phyloP scores from a whole-genome alignment of 805 yeast genomes.

The Saccharomycopsis sp. region DNA sequence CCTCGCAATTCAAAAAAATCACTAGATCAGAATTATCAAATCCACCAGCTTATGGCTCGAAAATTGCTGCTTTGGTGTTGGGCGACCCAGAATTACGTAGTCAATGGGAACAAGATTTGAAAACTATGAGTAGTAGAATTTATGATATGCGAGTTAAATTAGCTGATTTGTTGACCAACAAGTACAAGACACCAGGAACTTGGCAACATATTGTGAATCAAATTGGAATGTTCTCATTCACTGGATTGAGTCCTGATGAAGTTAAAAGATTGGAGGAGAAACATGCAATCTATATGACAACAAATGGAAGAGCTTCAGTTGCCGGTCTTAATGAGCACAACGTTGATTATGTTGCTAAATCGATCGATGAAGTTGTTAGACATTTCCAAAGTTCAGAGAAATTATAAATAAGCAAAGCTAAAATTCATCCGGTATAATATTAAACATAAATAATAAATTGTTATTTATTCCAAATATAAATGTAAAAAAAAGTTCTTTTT shows the following conservation, averaged over 20 bases:
- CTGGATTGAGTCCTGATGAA: slow-evolving; percentile 70
- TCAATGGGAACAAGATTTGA: slow-evolving; percentile 80
- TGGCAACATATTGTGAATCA: slow-evolving; percentile 88
- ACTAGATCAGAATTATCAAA: slow-evolving; percentile 86
- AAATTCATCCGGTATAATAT: too few species aligned
- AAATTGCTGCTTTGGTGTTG: slow-evolving; percentile 75
- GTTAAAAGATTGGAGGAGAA: slow-evolving; percentile 63
- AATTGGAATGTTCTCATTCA: slow-evolving; percentile 95
- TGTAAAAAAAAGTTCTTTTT: too few species aligned
- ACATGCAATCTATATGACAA: slow-evolving; percentile 75
- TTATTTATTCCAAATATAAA: neutral
- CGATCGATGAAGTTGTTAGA: slow-evolving; percentile 42
- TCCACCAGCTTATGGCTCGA: slow-evolving; percentile 93
- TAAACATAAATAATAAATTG: too few species aligned
- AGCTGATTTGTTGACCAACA: slow-evolving; percentile 50
- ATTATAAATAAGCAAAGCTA: neutral
- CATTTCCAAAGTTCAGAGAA: slow-evolving; percentile 4
- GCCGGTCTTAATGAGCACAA: slow-evolving; percentile 81
- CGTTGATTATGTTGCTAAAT: slow-evolving; percentile 65
- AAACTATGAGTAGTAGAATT: slow-evolving; percentile 72
- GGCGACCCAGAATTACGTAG: slow-evolving; percentile 48
- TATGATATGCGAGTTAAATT: slow-evolving; percentile 61
- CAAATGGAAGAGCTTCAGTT: slow-evolving; percentile 86
- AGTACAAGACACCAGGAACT: slow-evolving; percentile 45
- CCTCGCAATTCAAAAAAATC: slow-evolving; percentile 75